These are phyloP conservation scores for Penicillium manginii DNA, from an alignment of 495 filamentous ascomycete genomes.

Conservation along the genomic window DNA sequence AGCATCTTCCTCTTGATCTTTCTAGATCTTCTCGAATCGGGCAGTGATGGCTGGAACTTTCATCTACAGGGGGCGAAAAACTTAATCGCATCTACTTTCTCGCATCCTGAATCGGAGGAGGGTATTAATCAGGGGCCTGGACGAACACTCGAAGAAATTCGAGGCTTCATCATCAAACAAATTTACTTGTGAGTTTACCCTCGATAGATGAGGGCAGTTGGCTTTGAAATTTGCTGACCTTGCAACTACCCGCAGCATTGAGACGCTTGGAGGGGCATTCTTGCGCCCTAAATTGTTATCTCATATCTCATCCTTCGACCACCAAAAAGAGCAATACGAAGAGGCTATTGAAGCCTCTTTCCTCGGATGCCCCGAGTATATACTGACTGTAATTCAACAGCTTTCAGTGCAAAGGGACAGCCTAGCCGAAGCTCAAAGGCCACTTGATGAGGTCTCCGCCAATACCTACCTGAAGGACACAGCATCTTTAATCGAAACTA, in stretches of 20 bases:
- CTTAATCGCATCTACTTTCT: conserved; percentile 37
- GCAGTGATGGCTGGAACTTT: conserved; percentile 56
- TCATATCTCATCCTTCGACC: conserved; percentile 20
- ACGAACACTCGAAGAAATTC: conserved; percentile 33
- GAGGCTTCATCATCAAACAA: conserved; percentile 33
- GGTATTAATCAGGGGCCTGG: conserved; percentile 21
- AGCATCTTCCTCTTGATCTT: conserved; percentile 61
- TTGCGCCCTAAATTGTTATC: conserved; percentile 44
- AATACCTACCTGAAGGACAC: conserved; percentile 19
- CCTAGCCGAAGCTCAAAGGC: conserved; percentile 18
- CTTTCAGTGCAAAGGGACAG: conserved; percentile 38
- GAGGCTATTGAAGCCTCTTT: conserved; percentile 44
- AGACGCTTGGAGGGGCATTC: conserved; percentile 48
- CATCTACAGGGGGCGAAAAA: conserved; percentile 55
- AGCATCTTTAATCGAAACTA: conserved; percentile 22
- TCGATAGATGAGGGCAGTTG: not conserved
- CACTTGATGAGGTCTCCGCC: not conserved
- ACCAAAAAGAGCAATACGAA: conserved; percentile 16
- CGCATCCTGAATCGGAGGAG: conserved; percentile 19
- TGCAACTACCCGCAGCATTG: conserved; percentile 24
- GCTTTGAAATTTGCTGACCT: not conserved
- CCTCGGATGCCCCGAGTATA: conserved; percentile 45
- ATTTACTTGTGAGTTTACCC: conserved; percentile 28
- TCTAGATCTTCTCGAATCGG: conserved; percentile 60
- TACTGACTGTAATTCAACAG: conserved; percentile 38